Base-by-base conservation (phyloP, 2,329 filamentous ascomycete species). In the Monosporascus sp. region DNA sequence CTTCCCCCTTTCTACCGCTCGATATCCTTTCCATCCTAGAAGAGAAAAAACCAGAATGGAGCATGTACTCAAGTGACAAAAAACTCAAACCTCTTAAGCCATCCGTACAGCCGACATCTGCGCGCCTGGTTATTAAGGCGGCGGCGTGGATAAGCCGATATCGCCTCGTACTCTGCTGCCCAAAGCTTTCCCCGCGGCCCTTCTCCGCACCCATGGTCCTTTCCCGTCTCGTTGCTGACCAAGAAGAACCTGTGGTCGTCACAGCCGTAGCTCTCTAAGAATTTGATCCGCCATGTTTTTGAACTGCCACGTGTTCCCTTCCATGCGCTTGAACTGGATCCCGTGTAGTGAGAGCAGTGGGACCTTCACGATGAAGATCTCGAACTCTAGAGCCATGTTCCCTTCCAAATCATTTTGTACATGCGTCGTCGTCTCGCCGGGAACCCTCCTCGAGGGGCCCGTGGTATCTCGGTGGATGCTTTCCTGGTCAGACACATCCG, bases 241-340 rank as follows among this genome's bases (percentile, higher is more conserved):
- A n/a, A 20, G 15, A 45, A 9, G 38, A 44, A 9, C 22, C 7
- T 51, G 37, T 26, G 37, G 28, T 76, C 74, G 96, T 58, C 22
- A 46, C 15, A 97, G 80, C 67, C 86, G 85, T 61, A 99, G 74
- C 69, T 94, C 91, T 66, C 88, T 85, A 62, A 99, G 77, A 64
- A 99, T 97, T 64, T 91, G 91, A 72, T 96, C 92, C 37, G 94
- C 94, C 91, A 97, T 95, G 66, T 90, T 93, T 77, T 97, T 96
- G 75, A 96, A 99, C 71, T 97, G 92, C 92, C 93, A 97, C 54
- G 94, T 97, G 55, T 95, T 93, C 37, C 94, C 93, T 53, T 89
- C 84, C 61, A 97, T 87, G 68, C 94, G 91, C 79, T 99, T 99
- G 77, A 99, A 99, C 70, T 97, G 94, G 57, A 99, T 92, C 48